These are phyloP conservation scores for Petunia secreta DNA, from an alignment of 257 asterid genomes.

Conservation along the genomic window DNA sequence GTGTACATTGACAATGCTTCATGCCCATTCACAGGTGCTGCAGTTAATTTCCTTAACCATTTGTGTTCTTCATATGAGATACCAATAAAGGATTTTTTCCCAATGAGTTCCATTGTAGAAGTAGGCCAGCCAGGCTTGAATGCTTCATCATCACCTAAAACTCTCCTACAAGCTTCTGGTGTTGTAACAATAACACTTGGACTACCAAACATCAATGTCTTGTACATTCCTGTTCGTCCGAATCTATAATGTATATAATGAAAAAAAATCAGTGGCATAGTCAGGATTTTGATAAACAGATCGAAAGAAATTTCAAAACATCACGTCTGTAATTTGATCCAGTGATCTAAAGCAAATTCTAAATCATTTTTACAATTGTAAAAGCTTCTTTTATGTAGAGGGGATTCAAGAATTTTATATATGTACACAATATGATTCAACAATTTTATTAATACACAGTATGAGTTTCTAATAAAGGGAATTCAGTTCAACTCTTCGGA, in stretches of 20 bases:
- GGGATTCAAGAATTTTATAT: not conserved
- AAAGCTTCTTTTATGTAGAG: not conserved
- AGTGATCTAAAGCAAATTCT: not conserved
- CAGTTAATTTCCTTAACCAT: slow-evolving; percentile 70
- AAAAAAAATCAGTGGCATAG: not conserved
- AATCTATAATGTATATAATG: slow-evolving; percentile 43
- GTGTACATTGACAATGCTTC: slow-evolving; percentile 73
- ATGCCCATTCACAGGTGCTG: slow-evolving; percentile 86
- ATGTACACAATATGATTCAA: not conserved
- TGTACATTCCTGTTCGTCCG: slow-evolving; percentile 76
- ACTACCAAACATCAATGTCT: slow-evolving; percentile 75
- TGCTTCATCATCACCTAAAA: slow-evolving; percentile 75
- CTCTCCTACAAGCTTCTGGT: slow-evolving; percentile 73
- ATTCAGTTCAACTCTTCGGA: not conserved
- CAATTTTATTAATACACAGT: not conserved
- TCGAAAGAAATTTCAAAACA: not conserved
- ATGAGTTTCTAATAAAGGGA: not conserved
- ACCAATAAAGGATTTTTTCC: slow-evolving; percentile 72
- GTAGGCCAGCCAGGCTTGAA: slow-evolving; percentile 94
- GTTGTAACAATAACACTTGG: slow-evolving; percentile 85
- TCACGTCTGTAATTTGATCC: not conserved
- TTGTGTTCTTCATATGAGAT: slow-evolving; percentile 70
- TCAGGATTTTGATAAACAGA: not conserved
- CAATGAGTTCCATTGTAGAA: slow-evolving; percentile 71
- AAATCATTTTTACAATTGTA: not conserved